Conservation (phyloP, 192 early-diverging fungal genomes). For the Funneliformis geosporum region DNA sequence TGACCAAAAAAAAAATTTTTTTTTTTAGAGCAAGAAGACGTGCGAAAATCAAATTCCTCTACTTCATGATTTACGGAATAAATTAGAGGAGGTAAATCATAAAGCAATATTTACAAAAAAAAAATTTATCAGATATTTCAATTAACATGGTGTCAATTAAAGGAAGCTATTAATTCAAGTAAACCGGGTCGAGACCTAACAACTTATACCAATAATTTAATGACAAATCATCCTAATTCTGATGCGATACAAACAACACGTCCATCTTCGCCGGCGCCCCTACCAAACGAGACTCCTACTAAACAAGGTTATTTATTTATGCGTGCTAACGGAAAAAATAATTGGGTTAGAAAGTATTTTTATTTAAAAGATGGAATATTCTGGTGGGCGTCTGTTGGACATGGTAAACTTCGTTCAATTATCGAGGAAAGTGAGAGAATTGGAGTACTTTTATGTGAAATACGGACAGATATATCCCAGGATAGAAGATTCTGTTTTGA, state of each 20-base stretch:
- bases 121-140: too few relatives aligned
- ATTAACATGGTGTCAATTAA: neutral
- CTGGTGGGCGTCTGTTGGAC: constrained; percentile 45
- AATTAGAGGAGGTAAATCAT: constrained; percentile 35
- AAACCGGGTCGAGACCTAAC: neutral
- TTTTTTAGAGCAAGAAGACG: constrained; percentile 36
- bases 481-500: constrained; percentile 77
- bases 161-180: constrained; percentile 17
- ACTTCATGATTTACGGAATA: constrained; percentile 32
- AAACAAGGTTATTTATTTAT: constrained; percentile 70
- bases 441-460: constrained; percentile 56
- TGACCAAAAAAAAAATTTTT: neutral
- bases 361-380: constrained; percentile 63
- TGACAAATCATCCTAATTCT: neutral
- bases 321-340: constrained; percentile 50
- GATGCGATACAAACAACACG: neutral
- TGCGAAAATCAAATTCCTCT: constrained; percentile 36
- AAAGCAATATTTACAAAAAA: neutral
- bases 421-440: constrained; percentile 57
- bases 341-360: constrained; percentile 64
- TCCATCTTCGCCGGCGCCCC: neutral
- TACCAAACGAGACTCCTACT: constrained; percentile 39
- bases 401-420: constrained; percentile 50
- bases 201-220: constrained; percentile 7
- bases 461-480: constrained; percentile 51